phyloP scores from a whole-genome alignment of 257 asterid species.

The Orobanche coerulescens region DNA sequence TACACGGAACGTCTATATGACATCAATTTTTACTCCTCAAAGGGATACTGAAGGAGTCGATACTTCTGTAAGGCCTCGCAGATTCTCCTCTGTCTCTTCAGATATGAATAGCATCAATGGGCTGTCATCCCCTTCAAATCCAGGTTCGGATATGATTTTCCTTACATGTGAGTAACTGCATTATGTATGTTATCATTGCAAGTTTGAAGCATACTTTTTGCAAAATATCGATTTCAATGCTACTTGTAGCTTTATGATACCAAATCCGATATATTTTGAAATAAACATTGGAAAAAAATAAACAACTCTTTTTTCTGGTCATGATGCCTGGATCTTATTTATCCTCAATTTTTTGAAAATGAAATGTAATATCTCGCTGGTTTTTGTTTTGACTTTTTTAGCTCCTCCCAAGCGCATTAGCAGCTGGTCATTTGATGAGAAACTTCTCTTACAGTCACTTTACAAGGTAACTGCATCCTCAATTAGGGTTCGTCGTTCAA shows the following conservation, averaged over 20 bases:
- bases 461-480: slow-evolving; percentile 53
- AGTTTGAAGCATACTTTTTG: slow-evolving; percentile 4
- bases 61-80: slow-evolving; percentile 49
- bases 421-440: slow-evolving; percentile 83
- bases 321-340: not conserved
- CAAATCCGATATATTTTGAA: not conserved
- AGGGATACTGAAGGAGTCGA: slow-evolving; percentile 53
- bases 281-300: too few relatives aligned
- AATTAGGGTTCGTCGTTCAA: too few relatives aligned
- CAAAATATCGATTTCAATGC: not conserved
- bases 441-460: slow-evolving; percentile 62
- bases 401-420: slow-evolving; percentile 51
- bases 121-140: slow-evolving; percentile 44
- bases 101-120: slow-evolving; percentile 76
- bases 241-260: not conserved
- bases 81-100: slow-evolving; percentile 73
- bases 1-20: slow-evolving; percentile 17
- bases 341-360: not conserved
- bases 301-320: not conserved
- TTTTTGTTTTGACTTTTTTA: slow-evolving; percentile 28
- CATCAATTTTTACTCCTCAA: slow-evolving; percentile 9
- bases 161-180: slow-evolving; percentile 1
- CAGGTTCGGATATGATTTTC: slow-evolving; percentile 40
- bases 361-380: slow-evolving; percentile 15
- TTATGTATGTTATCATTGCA: not conserved